A percentile compares a stretch with the other conserved stretches of the same genome.
These are phyloP conservation scores for Colletotrichum tabaci DNA, from an alignment of 2,329 filamentous ascomycete genomes.

Conservation along the genomic window DNA sequence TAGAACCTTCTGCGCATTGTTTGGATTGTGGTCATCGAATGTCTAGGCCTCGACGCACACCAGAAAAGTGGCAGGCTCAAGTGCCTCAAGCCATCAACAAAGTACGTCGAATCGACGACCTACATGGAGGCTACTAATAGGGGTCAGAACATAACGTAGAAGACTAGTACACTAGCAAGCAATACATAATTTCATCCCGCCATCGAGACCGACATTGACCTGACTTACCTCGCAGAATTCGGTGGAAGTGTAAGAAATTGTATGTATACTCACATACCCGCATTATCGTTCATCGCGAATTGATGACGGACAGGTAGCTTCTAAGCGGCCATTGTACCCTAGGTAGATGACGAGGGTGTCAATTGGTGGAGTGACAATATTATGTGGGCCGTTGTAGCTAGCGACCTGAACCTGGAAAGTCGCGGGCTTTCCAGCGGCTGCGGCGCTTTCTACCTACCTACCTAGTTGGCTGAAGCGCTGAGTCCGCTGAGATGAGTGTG, in stretches of 20 bases:
- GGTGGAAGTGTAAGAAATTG: neutral
- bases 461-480: slow-evolving; percentile 16
- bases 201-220: neutral
- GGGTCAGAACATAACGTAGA: neutral
- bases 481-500: slow-evolving; percentile 13
- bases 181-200: neutral
- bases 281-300: neutral
- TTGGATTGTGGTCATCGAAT: neutral
- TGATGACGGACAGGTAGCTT: neutral
- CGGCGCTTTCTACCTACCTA: slow-evolving; percentile 5
- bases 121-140: neutral
- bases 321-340: neutral
- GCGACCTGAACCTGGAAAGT: slow-evolving; percentile 2
- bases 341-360: neutral
- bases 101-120: slow-evolving; percentile 1
- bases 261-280: neutral
- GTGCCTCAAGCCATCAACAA: neutral
- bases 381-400: neutral
- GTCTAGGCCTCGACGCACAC: neutral
- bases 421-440: slow-evolving; percentile 33
- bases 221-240: neutral
- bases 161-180: too few relatives aligned
- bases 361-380: slow-evolving; percentile 2
- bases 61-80: neutral
- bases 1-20: neutral